Base-by-base conservation (phyloP, 148 eudicot genomes). In the Rhododendron molle region DNA sequence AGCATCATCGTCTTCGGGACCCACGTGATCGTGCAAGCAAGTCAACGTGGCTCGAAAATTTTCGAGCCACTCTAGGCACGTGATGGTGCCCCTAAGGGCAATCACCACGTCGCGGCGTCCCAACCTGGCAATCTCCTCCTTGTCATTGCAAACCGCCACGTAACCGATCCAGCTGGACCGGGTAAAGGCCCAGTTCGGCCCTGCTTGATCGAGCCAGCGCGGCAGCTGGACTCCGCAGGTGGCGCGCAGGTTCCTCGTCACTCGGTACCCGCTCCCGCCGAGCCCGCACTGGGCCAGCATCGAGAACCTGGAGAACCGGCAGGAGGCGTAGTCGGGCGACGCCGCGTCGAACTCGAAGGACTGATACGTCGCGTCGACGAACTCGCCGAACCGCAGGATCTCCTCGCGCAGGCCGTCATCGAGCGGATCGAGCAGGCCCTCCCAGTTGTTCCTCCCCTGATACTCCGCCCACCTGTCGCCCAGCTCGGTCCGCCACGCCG, bases 71-170 rank as follows among this genome's bases (percentile, higher is more conserved):
- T 83, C 85, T 5, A 83, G 23, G 4, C 77, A 67, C 0, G 85
- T 83, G 43, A 76, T 76, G 32, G 85, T 83, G 50, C 85, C 85
- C 38, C 85, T 36, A 3, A 44, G 72, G 3, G 85, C 44, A 9
- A 83, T 71, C 16, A 83, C 85, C 78, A 83, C 85, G 44, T 83
- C 85, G 9, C 85, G 85, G 9, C 85, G 78, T 46, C 85, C 85
- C 58, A 83, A 44, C 78, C 78, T 69, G 0, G 85, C 78, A 47
- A 83, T 83, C 85, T 83, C 78, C 40, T 83, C 85, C 78, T 40
- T 18, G 62, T 83, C 78, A 28, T 83, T 30, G 21, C 85, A 83
- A 46, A 83, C 85, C 6, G 85, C 85, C 85, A 83, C 77, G 62
- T 69, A 83, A 1, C 85, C 85, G 23, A 83, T 83, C 85, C 85